Conservation (phyloP, 2,329 filamentous ascomycete genomes). For the Diaporthe citrichinensis region DNA sequence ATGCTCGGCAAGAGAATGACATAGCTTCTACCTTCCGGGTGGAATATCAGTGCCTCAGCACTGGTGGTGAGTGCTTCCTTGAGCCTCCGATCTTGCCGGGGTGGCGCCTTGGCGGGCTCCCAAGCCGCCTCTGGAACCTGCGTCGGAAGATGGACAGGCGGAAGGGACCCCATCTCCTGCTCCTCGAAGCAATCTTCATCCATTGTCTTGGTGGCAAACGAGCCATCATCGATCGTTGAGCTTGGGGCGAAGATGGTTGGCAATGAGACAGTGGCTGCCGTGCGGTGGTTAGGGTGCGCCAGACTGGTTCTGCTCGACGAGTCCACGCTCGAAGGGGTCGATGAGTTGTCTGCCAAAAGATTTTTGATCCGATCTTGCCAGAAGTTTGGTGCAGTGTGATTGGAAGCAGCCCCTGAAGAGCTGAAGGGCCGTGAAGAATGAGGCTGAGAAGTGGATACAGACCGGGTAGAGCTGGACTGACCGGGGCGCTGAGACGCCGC, state of each 20-base stretch:
- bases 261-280: conserved; percentile 79
- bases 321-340: conserved; percentile 72
- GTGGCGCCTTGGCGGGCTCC: conserved; percentile 70
- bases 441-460: conserved; percentile 52
- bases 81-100: conserved; percentile 68
- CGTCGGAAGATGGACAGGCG: conserved; percentile 76
- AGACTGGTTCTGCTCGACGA: conserved; percentile 77
- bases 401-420: conserved; percentile 39
- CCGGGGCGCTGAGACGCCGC: conserved; percentile 47
- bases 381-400: conserved; percentile 40
- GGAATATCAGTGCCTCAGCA: conserved; percentile 59
- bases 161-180: conserved; percentile 84
- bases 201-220: conserved; percentile 74
- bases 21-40: conserved; percentile 54
- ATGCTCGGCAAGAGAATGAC: conserved; percentile 60
- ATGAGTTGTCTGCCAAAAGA: conserved; percentile 48
- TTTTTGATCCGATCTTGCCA: conserved; percentile 86
- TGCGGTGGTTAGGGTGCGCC: conserved; percentile 65
- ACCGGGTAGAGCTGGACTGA: conserved; percentile 53
- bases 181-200: conserved; percentile 87
- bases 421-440: conserved; percentile 47
- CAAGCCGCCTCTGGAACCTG: conserved; percentile 74
- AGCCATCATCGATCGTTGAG: conserved; percentile 52
- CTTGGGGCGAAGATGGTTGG: conserved; percentile 54
- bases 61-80: conserved; percentile 61